Evolutionary conservation across 2,329 filamentous ascomycete species (phyloP).

Genomic region (Dothistroma pini): DNA sequence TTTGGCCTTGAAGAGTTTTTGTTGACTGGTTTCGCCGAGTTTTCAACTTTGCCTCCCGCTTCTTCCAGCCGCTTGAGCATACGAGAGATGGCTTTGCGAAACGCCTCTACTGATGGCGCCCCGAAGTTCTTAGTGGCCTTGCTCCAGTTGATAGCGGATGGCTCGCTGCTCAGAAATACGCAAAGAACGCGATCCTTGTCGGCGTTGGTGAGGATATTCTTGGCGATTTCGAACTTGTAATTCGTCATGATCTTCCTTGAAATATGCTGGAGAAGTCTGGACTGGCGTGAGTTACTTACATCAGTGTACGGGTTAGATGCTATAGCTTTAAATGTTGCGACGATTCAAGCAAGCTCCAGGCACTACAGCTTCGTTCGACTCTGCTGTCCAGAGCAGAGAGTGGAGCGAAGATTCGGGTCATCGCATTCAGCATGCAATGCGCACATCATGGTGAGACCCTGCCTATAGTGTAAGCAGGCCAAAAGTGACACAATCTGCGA

Average conservation of each 20-base stretch:
- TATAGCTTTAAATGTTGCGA: background rate
- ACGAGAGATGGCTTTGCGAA: background rate
- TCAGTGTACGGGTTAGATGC: background rate
- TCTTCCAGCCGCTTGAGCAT: slow-evolving; percentile 2
- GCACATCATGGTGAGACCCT: too few relatives aligned
- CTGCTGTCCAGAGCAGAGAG: too few relatives aligned
- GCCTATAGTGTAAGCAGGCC: too few relatives aligned
- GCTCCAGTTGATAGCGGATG: background rate
- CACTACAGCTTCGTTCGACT: too few relatives aligned
- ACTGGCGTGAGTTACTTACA: background rate
- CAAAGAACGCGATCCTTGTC: slow-evolving; percentile 2
- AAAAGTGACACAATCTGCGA: background rate
- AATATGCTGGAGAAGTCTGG: background rate
- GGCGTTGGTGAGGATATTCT: background rate
- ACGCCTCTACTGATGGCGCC: background rate
- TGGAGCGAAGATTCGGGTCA: too few relatives aligned
- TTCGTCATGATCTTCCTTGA: background rate
- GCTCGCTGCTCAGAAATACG: background rate
- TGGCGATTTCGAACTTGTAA: background rate
- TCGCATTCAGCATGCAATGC: too few relatives aligned
- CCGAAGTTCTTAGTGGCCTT: slow-evolving; percentile 2
- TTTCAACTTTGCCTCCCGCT: background rate
- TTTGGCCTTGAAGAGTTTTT: background rate
- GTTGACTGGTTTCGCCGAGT: background rate
- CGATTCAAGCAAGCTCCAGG: too few relatives aligned